These are phyloP conservation scores for Echria macrotheca DNA, from an alignment of 495 filamentous ascomycete species.

Conservation along the genomic window DNA sequence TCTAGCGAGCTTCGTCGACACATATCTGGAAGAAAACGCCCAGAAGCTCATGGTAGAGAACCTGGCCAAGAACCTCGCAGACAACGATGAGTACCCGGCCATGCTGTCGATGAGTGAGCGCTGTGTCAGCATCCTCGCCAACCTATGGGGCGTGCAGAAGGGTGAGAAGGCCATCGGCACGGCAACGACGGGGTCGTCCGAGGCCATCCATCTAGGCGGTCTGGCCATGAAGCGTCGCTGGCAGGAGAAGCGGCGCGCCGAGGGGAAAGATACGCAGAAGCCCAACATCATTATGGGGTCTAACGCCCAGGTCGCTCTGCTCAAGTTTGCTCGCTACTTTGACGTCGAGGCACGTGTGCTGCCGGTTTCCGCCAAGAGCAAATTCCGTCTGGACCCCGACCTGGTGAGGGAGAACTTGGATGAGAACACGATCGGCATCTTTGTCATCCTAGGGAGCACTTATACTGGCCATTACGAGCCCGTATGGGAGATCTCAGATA, in stretches of 20 bases:
- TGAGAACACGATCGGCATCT: conserved; percentile 75
- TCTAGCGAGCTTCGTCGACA: conserved; percentile 65
- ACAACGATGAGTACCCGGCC: conserved; percentile 72
- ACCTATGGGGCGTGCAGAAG: conserved; percentile 63
- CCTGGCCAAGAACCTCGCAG: conserved; percentile 60
- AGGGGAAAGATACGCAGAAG: conserved; percentile 55
- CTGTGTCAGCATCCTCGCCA: conserved; percentile 64
- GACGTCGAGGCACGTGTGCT: conserved; percentile 70
- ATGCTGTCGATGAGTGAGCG: conserved; percentile 68
- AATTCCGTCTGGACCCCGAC: conserved; percentile 58
- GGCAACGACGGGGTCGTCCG: conserved; percentile 67
- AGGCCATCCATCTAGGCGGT: conserved; percentile 71
- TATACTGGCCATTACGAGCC: conserved; percentile 77
- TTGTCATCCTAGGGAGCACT: conserved; percentile 68
- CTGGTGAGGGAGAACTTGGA: conserved; percentile 62
- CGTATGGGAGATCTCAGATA: conserved; percentile 59
- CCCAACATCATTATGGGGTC: conserved; percentile 77
- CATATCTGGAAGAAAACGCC: conserved; percentile 65
- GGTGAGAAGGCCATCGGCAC: conserved; percentile 64
- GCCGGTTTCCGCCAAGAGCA: conserved; percentile 58
- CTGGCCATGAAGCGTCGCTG: conserved; percentile 74
- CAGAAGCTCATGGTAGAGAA: conserved; percentile 63
- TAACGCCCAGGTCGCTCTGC: conserved; percentile 71
- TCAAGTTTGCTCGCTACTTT: conserved; percentile 72
- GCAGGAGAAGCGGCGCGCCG: conserved; percentile 58